Evolutionary conservation across 2,329 filamentous ascomycete species (phyloP), one percentile per base, ranked within the genome.

Genomic region (Remersonia thermophila): DNA sequence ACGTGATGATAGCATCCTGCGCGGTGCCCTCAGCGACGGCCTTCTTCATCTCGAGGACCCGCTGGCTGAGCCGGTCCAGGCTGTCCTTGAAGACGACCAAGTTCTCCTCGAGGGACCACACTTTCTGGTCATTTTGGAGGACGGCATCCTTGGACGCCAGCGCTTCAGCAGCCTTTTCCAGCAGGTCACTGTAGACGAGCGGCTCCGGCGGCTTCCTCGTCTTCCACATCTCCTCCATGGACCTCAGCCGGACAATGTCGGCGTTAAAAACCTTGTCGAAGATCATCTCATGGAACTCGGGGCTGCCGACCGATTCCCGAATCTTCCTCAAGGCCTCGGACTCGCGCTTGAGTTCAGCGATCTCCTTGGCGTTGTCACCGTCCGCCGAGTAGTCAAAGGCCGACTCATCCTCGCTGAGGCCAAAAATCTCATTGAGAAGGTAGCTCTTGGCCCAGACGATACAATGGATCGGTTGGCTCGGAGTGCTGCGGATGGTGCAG

Each of bases 391-490:
- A 74, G 52, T 95, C 87, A 43, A 96, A 73, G 1, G 77, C 71
- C 1, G 81, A 71, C 44, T 89, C 81, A 42, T 95, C 85, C 57
- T 96, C 89, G 49, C 85, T 93, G 3, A 77, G 75, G 13, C 91
- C 91, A 49, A 95, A 98, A 7, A 98, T 77, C 57, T 98, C 91
- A 47, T 85, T 91, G 42, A 98, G 73, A 7, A 98, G 69, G 56
- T 96, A 98, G 56, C 86, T 94, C 62, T 96, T 98, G 14, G 75
- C 89, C 91, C 91, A 98, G 2, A 98, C 89, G 43, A 98, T 98
- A 62, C 91, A 96, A 60, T 98, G 91, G 30, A 98, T 96, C 1
- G 89, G 84, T 51, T 96, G 89, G 46, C 83, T 93, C 0, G 91
- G 91, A 0, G 87, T 98, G 57, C 85, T 95, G 56, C 91, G 77